Conservation (phyloP, 208 protist species). For the Trypanosoma congolense region DNA sequence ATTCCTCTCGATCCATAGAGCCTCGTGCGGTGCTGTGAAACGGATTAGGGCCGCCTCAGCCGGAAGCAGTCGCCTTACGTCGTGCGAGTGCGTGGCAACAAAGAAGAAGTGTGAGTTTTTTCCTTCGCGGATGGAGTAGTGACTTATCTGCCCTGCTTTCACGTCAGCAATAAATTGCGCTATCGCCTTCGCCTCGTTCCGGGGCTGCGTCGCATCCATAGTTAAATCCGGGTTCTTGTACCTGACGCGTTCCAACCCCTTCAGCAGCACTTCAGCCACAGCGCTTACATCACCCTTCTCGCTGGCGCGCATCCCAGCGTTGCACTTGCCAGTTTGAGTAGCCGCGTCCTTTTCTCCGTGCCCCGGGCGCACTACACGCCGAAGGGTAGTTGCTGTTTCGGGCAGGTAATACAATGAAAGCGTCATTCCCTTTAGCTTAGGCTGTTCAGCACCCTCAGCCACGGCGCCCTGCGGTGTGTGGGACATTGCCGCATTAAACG, state of each 20-base stretch:
- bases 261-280: constrained; percentile 10
- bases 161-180: constrained; percentile 14
- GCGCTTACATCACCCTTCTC: background rate
- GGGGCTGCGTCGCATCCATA: background rate
- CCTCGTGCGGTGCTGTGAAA: constrained; percentile 42
- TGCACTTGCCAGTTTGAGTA: no score
- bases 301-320: no score
- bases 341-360: constrained; percentile 2
- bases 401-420: constrained; percentile 18
- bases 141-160: background rate
- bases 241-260: constrained; percentile 4
- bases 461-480: background rate
- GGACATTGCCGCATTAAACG: constrained; percentile 14
- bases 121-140: background rate
- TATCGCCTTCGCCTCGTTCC: constrained; percentile 26
- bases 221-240: background rate
- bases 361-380: constrained; percentile 11
- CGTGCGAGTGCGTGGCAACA: constrained; percentile 75
- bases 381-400: constrained; percentile 21
- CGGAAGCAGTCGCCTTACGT: constrained; percentile 55
- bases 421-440: constrained; percentile 8
- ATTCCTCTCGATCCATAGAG: constrained; percentile 70
- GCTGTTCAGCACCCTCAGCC: background rate
- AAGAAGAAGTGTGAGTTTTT: constrained; percentile 37
- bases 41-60: constrained; percentile 49